These are phyloP conservation scores for Corymbia maculata DNA, from an alignment of 345 rosid genomes.

Conservation along the genomic window DNA sequence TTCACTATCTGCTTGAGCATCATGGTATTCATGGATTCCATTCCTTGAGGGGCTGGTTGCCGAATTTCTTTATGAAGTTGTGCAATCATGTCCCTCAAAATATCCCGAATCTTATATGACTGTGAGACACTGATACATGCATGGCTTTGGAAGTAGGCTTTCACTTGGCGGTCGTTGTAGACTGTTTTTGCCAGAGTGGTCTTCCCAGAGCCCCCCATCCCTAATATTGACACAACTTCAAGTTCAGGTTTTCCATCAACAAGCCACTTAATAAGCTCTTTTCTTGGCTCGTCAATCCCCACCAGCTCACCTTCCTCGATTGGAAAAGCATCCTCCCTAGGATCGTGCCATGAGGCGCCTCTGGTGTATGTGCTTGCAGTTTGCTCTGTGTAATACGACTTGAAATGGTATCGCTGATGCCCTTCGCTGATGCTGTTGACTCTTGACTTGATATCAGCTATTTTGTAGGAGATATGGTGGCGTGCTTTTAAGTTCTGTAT, in stretches of 20 bases:
- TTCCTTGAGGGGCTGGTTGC: background rate
- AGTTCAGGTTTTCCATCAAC: background rate
- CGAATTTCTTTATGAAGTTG: background rate
- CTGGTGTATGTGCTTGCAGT: rapidly evolving
- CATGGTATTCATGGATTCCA: rapidly evolving
- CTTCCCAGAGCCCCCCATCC: background rate
- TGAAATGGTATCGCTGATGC: background rate
- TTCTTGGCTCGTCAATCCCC: background rate
- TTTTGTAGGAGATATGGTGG: background rate
- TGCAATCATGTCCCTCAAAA: background rate
- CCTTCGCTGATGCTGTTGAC: background rate
- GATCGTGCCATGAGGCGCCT: background rate
- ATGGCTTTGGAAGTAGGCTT: background rate
- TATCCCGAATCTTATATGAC: background rate
- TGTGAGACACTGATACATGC: background rate
- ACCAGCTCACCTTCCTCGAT: background rate
- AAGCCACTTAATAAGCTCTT: background rate
- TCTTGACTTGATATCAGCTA: background rate
- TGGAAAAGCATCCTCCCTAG: background rate
- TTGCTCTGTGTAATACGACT: background rate
- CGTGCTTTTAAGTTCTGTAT: background rate
- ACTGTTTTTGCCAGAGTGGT: background rate
- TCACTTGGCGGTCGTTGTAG: rapidly evolving
- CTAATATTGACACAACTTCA: background rate
- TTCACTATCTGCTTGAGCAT: background rate